Base-by-base conservation (phyloP, 306 rosid species). In the Pachyrhizus erosus region DNA sequence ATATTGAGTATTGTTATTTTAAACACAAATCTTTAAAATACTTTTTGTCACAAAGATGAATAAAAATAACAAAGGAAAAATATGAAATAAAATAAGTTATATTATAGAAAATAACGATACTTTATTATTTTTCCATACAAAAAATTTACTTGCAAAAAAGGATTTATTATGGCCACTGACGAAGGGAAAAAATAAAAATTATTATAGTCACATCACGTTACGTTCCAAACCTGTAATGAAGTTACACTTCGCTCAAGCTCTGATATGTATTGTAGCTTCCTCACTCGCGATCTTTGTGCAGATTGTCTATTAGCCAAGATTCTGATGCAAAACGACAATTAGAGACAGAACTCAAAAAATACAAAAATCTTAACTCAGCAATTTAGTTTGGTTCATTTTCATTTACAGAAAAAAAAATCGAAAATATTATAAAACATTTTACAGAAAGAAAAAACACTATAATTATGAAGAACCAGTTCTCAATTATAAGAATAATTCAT, bases 251-350 rank as follows among this genome's bases (percentile, higher is more conserved):
- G 87, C 82, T 96, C 99, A 1, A 96, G 97, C 87, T 96, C 98
- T 65, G 99, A 91, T 87, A 93, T 92, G 88, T 96, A 96, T 82
- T 96, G 99, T 61, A 96, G 89, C 90, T 93, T 96, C 88, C 98
- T 92, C 80, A 96, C 98, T 78, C 99, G 90, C 52, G 99, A 93
- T 87, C 98, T 89, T 73, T 96, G 99, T 2, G 99, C 99, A 20
- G 99, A 96, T 88, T 96, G 98, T 81, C 99, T 89, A 81, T 96
- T 96, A 67, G 99, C 99, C 85, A 96, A 84, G 58, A 96, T 96
- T 88, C 99, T 96, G 81, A 77, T 80, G 46, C 75, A 82, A 76
- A 33, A 12, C 57, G 79, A 70, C 48, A 67, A 37, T 76, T n/a
- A 82, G 40, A 17, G 15, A 54, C 31, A 5, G 31, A 39, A 68